These are phyloP conservation scores for Arthrobotrys entomopaga DNA, from an alignment of 2,329 filamentous ascomycete genomes.

Conservation along the genomic window DNA sequence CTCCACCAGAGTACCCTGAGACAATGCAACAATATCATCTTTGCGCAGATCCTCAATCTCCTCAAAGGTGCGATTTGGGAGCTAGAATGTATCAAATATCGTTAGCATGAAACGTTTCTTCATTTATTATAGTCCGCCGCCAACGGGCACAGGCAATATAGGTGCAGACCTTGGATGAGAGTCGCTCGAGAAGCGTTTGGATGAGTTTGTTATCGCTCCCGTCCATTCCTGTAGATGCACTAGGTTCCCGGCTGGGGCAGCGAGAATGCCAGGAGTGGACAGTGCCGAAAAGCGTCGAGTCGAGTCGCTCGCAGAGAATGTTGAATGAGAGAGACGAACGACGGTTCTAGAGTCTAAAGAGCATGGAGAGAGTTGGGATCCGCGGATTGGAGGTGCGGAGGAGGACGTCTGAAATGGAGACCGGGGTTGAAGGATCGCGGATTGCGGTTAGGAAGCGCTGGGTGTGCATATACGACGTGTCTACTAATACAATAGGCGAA, in stretches of 20 bases:
- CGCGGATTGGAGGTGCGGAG: neutral
- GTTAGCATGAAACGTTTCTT: no score
- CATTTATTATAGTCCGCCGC: no score
- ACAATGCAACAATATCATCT: constrained; percentile 58
- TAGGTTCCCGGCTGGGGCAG: constrained; percentile 31
- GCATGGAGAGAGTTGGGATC: constrained; percentile 8
- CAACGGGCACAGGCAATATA: no score
- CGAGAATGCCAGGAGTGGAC: neutral
- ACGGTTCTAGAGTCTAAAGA: neutral
- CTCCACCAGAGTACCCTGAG: constrained; percentile 58
- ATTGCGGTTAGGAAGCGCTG: constrained; percentile 1
- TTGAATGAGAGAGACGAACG: neutral
- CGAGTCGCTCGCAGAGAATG: neutral
- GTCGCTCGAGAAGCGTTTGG: constrained; percentile 59
- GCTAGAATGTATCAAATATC: constrained; percentile 44
- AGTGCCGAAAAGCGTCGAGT: neutral
- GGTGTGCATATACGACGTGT: neutral
- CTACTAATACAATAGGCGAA: neutral
- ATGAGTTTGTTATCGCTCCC: constrained; percentile 59
- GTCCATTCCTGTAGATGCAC: constrained; percentile 55
- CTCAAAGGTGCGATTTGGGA: constrained; percentile 58
- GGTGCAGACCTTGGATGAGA: constrained; percentile 57
- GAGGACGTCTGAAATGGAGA: constrained; percentile 2
- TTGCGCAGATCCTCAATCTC: constrained; percentile 59
- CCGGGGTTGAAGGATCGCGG: neutral